Evolutionary conservation across 2,329 filamentous ascomycete genomes (phyloP).

Genomic region (Colletotrichum sp.): DNA sequence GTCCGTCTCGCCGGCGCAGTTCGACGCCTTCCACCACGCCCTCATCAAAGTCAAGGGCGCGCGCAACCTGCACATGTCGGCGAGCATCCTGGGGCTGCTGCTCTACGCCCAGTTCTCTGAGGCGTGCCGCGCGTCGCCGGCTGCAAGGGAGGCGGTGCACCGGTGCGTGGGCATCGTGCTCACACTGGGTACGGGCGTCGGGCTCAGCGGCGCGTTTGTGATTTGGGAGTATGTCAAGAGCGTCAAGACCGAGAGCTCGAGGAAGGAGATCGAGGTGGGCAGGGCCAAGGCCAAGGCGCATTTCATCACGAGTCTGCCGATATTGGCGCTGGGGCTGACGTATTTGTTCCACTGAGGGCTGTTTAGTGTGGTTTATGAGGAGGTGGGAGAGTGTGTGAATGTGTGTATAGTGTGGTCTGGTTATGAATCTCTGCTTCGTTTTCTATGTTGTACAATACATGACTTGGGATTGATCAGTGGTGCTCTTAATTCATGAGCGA

Average conservation of each 20-base stretch:
- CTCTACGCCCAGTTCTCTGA: constrained; percentile 8
- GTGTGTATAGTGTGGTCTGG: background rate
- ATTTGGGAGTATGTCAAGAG: constrained; percentile 1
- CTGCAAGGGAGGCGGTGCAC: background rate
- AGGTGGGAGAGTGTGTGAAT: background rate
- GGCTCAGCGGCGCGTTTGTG: constrained; percentile 7
- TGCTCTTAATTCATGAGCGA: background rate
- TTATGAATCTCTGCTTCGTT: background rate
- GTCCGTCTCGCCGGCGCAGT: background rate
- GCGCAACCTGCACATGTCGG: constrained; percentile 16
- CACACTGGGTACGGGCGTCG: constrained; percentile 1
- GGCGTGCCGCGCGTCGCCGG: constrained; percentile 5
- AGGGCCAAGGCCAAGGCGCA: constrained; percentile 5
- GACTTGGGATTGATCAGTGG: background rate
- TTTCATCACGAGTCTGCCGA: constrained; percentile 2
- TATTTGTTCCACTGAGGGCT: background rate
- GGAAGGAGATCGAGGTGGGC: background rate
- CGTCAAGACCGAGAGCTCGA: background rate
- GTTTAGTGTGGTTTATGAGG: background rate
- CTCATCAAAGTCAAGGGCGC: constrained; percentile 19
- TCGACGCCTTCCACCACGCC: constrained; percentile 17
- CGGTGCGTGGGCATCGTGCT: constrained; percentile 11
- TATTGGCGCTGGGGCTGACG: background rate
- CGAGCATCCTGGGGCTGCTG: background rate
- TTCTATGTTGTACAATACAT: background rate